Evolutionary conservation across 2,329 filamentous ascomycete species (phyloP).

Genomic region (Colletotrichum neosansevieriae): DNA sequence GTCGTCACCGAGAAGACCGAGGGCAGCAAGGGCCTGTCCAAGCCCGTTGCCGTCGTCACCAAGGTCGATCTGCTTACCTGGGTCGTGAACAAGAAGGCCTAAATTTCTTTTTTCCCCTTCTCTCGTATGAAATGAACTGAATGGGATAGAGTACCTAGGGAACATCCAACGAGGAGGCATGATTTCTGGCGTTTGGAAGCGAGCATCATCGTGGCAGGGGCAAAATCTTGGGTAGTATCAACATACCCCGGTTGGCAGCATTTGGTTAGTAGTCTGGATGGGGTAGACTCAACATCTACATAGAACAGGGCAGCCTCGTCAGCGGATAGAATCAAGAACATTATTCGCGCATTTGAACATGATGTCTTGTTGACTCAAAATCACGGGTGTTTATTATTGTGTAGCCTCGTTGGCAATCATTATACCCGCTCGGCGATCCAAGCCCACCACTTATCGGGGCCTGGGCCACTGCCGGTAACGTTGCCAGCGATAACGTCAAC

Average conservation of each 20-base stretch:
- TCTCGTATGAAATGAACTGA: constrained; percentile 39
- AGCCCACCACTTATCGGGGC: constrained; percentile 86
- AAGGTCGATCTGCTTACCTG: constrained; percentile 96
- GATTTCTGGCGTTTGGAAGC: constrained; percentile 39
- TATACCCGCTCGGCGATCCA: constrained; percentile 80
- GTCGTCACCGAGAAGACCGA: constrained; percentile 85
- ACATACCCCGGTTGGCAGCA: constrained; percentile 35
- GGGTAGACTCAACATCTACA: constrained; percentile 59
- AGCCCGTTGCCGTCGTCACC: constrained; percentile 90
- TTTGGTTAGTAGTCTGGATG: constrained; percentile 37
- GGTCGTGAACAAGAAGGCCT: constrained; percentile 77
- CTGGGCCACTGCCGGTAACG: constrained; percentile 73
- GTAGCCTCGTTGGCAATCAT: constrained; percentile 14
- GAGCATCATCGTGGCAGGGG: constrained; percentile 32
- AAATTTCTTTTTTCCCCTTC: neutral
- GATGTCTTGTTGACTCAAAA: neutral
- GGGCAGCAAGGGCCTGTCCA: constrained; percentile 69
- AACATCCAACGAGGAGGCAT: neutral
- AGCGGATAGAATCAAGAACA: constrained; percentile 24
- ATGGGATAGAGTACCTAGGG: constrained; percentile 29
- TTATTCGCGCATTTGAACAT: constrained; percentile 8
- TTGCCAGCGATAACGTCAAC: constrained; percentile 84
- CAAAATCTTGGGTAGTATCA: constrained; percentile 40
- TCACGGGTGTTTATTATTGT: constrained; percentile 27
- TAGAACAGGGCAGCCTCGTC: constrained; percentile 26